Conservation (phyloP, 805 yeast genomes). For the Barnettozyma populi region DNA sequence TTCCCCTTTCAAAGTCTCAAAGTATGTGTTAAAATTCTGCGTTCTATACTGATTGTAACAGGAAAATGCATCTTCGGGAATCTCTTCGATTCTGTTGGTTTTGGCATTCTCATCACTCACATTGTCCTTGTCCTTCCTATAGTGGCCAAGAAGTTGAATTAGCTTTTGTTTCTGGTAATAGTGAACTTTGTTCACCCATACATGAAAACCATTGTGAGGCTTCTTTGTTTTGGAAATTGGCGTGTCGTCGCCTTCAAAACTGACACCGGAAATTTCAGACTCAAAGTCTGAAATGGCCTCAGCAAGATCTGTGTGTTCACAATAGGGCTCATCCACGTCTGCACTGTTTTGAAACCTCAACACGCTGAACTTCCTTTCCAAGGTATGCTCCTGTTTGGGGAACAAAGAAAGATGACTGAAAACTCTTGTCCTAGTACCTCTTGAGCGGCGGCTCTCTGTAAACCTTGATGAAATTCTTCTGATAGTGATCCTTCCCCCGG, state of each 20-base stretch:
- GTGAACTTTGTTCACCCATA: constrained; percentile 8
- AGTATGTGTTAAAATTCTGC: constrained; percentile 6
- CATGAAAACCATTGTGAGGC: constrained; percentile 5
- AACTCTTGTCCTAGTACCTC: not conserved
- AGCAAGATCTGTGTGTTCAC: not conserved
- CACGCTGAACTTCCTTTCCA: not conserved
- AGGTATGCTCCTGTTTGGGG: not conserved
- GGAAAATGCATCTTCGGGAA: constrained; percentile 11
- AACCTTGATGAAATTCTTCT: constrained; percentile 7
- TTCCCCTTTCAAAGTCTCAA: constrained; percentile 2
- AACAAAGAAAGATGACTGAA: not conserved
- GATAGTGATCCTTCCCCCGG: not conserved
- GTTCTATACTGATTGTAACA: constrained; percentile 18
- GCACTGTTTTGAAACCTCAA: constrained; percentile 7
- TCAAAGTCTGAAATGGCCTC: not conserved
- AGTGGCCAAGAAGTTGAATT: not conserved
- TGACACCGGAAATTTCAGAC: constrained; percentile 3
- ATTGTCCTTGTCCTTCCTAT: not conserved
- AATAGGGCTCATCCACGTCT: not conserved
- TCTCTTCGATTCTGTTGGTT: not conserved
- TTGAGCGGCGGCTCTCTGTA: not conserved
- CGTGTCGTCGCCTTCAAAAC: constrained; percentile 8
- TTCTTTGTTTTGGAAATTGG: constrained; percentile 10
- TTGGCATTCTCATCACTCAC: not conserved
- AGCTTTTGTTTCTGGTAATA: constrained; percentile 4